phyloP scores from a whole-genome alignment of 1,284 basidiomycete species.

The Pseudozyma tsukubaensis region DNA sequence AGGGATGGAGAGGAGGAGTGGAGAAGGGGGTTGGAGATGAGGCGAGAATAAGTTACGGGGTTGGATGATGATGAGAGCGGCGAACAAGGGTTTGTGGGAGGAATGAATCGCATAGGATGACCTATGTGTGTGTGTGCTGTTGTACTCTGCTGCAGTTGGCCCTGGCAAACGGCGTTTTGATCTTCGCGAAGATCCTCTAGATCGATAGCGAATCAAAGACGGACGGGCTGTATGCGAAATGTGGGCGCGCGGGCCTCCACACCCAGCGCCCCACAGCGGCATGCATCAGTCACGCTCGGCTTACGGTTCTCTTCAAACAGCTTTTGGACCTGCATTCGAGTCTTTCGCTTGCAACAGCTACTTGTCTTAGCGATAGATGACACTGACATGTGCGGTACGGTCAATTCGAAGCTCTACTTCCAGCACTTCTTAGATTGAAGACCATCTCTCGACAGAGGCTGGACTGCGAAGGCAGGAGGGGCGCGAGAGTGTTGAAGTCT shows the following conservation, averaged over 20 bases:
- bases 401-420: not conserved
- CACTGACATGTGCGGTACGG: not conserved
- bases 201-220: conserved; percentile 21
- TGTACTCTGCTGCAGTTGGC: not conserved
- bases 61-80: not conserved
- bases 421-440: no score
- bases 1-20: not conserved
- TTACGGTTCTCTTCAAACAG: no score
- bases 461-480: no score
- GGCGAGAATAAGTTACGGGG: not conserved
- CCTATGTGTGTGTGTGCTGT: not conserved
- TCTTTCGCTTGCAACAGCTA: no score
- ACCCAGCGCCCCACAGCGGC: not conserved
- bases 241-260: conserved; percentile 27
- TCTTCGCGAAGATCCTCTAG: conserved; percentile 35
- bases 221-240: not conserved
- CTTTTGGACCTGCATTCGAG: no score
- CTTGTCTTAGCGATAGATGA: no score
- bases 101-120: not conserved
- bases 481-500: no score
- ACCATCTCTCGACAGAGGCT: not conserved
- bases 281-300: not conserved
- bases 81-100: not conserved
- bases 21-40: not conserved
- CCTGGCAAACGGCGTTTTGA: conserved; percentile 6